These are phyloP conservation scores for Leucocoprinus leucothites DNA, from an alignment of 768 basidiomycete genomes.

Conservation along the genomic window DNA sequence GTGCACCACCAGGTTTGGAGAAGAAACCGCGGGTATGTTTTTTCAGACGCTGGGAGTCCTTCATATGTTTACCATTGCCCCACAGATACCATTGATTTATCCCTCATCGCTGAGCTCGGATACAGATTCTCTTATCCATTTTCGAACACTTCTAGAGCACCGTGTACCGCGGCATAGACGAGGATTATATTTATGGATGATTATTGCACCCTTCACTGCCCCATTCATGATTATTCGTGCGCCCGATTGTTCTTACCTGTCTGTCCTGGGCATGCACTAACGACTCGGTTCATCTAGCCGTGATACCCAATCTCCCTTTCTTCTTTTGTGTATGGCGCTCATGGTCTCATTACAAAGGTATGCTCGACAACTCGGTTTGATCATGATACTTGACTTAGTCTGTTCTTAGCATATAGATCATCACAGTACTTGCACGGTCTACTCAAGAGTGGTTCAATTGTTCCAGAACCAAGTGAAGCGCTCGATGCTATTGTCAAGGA, in stretches of 20 bases:
- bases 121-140: conserved; percentile 37
- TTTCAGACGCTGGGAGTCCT: not conserved
- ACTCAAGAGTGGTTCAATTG: conserved; percentile 50
- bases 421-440: conserved; percentile 66
- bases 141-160: conserved; percentile 47
- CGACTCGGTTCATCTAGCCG: conserved; percentile 37
- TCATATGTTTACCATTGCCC: not conserved
- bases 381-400: not conserved
- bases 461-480: conserved; percentile 48
- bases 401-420: conserved; percentile 56
- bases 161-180: conserved; percentile 63
- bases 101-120: conserved; percentile 42
- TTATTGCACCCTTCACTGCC: conserved; percentile 66
- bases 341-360: conserved; percentile 83
- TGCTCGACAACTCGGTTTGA: not conserved
- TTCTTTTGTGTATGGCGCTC: conserved; percentile 85
- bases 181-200: conserved; percentile 66
- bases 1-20: conserved; percentile 21
- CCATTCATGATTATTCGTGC: conserved; percentile 76
- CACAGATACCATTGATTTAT: conserved; percentile 65
- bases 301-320: conserved; percentile 82
- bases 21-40: conserved; percentile 6
- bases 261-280: not conserved
- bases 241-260: conserved; percentile 23
- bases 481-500: conserved; percentile 57